phyloP scores from a whole-genome alignment of 2,329 filamentous ascomycete genomes.

The Aspergillus persii region DNA sequence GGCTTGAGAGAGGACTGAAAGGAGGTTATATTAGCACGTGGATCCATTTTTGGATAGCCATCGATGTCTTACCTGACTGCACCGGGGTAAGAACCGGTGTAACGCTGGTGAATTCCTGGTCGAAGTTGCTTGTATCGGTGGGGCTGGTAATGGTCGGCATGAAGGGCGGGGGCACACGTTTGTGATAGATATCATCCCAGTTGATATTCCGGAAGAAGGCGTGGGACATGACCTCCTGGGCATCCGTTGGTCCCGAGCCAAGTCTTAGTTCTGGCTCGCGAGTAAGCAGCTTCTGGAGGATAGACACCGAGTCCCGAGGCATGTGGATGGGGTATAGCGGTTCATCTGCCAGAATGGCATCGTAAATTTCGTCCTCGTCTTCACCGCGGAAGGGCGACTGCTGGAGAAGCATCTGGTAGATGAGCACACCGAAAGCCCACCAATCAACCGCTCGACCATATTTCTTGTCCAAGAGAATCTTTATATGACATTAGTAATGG shows the following conservation, averaged over 20 bases:
- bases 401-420: conserved; percentile 99
- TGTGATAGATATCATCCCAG: conserved; percentile 98
- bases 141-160: conserved; percentile 83
- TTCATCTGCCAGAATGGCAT: conserved; percentile 95
- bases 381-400: conserved; percentile 98
- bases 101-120: conserved; percentile 96
- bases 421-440: conserved; percentile 99
- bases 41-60: not conserved
- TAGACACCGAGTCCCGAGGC: conserved; percentile 95
- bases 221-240: conserved; percentile 98
- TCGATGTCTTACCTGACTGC: conserved; percentile 73
- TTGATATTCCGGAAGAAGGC: conserved; percentile 97
- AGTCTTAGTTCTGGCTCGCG: conserved; percentile 90
- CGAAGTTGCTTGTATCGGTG: conserved; percentile 99
- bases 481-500: conserved; percentile 20
- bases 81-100: conserved; percentile 96
- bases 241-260: conserved; percentile 92
- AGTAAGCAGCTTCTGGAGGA: conserved; percentile 93
- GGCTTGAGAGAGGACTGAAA: conserved; percentile 83
- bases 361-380: conserved; percentile 99
- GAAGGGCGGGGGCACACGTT: conserved; percentile 86
- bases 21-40: not conserved
- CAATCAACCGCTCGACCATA: conserved; percentile 97
- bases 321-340: conserved; percentile 98
- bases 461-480: conserved; percentile 97